Evolutionary conservation across 2,329 filamentous ascomycete species (phyloP), one percentile per base, ranked within the genome.

Genomic region (Leptosphaerulina australis): DNA sequence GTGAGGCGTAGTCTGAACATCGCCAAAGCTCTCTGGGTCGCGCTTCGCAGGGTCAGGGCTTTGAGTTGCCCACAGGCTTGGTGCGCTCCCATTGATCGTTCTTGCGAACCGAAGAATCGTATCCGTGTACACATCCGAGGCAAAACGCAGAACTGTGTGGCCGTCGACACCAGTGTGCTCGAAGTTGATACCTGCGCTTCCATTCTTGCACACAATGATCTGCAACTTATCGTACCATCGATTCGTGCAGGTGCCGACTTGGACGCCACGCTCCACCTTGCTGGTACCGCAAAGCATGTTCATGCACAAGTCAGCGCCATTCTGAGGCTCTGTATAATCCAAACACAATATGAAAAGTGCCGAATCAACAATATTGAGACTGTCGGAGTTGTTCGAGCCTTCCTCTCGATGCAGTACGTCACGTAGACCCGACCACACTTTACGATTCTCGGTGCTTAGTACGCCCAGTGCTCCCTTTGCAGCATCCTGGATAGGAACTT

Each of bases 191-290:
- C 94, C 94, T 0, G 94, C 94, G 68, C 91, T 96, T 49, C 94
- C 94, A 74, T 97, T 99, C 77, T 96, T 96, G 81, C 94, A 97
- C 40, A 99, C 94, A 45, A 99, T 97, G 56, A 99, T 97, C 70
- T 99, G 94, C 37, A 99, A 81, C 77, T 99, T 99, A 76, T 99
- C 94, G 68, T 99, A 99, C 94, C 94, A 99, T 55, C 94, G 83
- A 74, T 99, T 99, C 11, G 93, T 97, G 76, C 94, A 99, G 2
- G 94, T 97, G 22, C 94, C 94, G 34, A 97, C 91, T 74, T 99
- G 94, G 2, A 99, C 90, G 4, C 94, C 94, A 68, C 88, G 89
- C 66, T 96, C 89, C 10, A 97, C 87, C 67, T 94, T 87, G 62
- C 88, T 96, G 0, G 91, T 96, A 34, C 94, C 94, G 67, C 94